Conservation (phyloP, 139 green algal species). For the Asterochloris erici region DNA sequence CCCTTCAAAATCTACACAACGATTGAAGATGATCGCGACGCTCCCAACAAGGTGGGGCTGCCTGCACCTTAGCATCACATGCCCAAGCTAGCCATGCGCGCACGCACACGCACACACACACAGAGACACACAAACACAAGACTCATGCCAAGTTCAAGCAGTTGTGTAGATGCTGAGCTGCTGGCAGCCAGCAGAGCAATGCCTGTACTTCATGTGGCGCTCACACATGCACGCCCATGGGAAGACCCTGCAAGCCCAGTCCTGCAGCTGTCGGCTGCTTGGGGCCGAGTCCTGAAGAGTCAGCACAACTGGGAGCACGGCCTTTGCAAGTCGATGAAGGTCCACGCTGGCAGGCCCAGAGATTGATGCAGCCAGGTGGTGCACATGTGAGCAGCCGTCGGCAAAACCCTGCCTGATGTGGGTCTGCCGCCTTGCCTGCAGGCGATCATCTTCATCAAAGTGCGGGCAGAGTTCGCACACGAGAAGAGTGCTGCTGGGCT, state of each 20-base stretch:
- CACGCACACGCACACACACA: background rate
- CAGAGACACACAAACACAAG: background rate
- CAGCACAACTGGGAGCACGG: too few relatives aligned
- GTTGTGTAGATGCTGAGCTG: background rate
- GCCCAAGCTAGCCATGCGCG: too few relatives aligned
- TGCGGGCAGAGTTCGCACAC: conserved; percentile 18
- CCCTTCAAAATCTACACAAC: conserved; percentile 79
- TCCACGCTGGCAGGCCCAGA: too few relatives aligned
- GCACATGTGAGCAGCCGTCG: too few relatives aligned
- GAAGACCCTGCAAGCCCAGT: background rate
- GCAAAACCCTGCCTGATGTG: too few relatives aligned
- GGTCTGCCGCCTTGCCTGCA: background rate
- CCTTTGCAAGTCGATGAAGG: too few relatives aligned
- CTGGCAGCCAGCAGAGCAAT: background rate
- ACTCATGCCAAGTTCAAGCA: background rate
- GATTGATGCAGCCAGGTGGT: too few relatives aligned
- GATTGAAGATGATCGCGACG: conserved; percentile 61
- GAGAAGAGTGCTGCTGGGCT: conserved; percentile 28
- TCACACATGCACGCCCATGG: background rate
- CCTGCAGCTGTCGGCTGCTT: background rate
- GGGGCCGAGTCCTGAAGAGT: too few relatives aligned
- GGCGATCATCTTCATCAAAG: conserved; percentile 22
- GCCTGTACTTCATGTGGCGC: background rate
- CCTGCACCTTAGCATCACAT: too few relatives aligned
- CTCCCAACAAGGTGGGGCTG: conserved; percentile 38